phyloP scores from a whole-genome alignment of 805 yeast species.

The Kodamaea restingae region DNA sequence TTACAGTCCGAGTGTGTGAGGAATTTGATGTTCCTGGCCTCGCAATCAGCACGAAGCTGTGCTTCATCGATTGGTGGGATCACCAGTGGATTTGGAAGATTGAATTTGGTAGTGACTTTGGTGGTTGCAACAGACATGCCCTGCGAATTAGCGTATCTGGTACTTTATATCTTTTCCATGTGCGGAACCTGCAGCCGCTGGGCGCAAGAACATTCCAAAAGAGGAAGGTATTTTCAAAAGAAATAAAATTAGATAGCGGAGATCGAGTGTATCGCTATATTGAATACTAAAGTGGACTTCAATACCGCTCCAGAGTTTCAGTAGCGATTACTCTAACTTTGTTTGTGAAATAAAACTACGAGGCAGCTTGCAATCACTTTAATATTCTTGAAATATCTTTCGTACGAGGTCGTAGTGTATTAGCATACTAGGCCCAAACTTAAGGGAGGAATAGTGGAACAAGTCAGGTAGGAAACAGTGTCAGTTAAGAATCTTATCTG shows the following conservation, averaged over 20 bases:
- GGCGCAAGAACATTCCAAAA: neutral
- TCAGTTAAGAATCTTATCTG: no score
- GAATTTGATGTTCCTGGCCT: conserved; percentile 9
- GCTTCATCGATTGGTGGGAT: conserved; percentile 3
- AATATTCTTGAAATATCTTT: no score
- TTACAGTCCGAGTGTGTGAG: conserved; percentile 17
- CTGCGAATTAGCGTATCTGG: neutral
- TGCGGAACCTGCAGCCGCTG: neutral
- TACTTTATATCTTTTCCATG: neutral
- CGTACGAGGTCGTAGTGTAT: no score
- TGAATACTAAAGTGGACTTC: no score
- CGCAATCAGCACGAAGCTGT: conserved; percentile 7
- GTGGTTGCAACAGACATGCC: conserved; percentile 3
- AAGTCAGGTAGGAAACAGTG: no score
- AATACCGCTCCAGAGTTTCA: no score
- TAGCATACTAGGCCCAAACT: no score
- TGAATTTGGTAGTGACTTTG: neutral
- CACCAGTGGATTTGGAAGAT: conserved; percentile 5
- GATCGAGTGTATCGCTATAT: no score
- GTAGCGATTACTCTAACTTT: no score
- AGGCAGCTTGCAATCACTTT: no score
- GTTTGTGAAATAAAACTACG: no score
- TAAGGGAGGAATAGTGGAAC: no score
- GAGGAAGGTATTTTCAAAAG: neutral
- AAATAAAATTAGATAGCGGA: neutral